Conservation (phyloP, 208 protist genomes). For the Vickermania spadyakhi region DNA sequence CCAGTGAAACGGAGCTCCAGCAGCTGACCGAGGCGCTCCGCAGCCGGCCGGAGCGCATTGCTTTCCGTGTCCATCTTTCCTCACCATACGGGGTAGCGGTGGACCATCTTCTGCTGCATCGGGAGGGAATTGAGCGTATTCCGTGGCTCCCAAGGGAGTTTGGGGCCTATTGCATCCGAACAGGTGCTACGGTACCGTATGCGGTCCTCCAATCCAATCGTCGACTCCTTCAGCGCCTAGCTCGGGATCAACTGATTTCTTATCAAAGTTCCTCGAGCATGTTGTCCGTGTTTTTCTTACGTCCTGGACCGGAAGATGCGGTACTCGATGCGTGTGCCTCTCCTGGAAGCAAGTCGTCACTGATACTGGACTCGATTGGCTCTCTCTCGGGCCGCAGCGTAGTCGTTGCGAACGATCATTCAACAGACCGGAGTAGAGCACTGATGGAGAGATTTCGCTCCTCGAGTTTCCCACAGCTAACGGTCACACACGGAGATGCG, state of each 20-base stretch:
- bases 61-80: conserved; percentile 52
- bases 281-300: conserved; percentile 58
- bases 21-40: conserved; percentile 51
- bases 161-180: conserved; percentile 51
- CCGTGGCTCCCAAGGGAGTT: conserved; percentile 41
- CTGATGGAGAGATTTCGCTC: conserved; percentile 39
- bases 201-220: conserved; percentile 34
- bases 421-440: conserved; percentile 15
- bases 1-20: conserved; percentile 48
- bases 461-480: neutral
- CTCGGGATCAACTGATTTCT: conserved; percentile 42
- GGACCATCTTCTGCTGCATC: conserved; percentile 19
- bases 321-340: conserved; percentile 83
- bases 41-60: conserved; percentile 22
- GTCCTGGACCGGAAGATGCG: conserved; percentile 42
- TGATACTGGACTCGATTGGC: conserved; percentile 12
- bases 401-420: conserved; percentile 62
- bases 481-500: conserved; percentile 10
- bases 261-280: conserved; percentile 73
- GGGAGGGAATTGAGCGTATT: conserved; percentile 31
- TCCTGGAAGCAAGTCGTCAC: conserved; percentile 68
- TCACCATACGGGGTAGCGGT: conserved; percentile 24
- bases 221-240: conserved; percentile 39
- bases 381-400: conserved; percentile 5
- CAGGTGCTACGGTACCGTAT: conserved; percentile 19